A percentile compares a stretch with the other conserved stretches of the same genome.
Conservation (phyloP, 495 filamentous ascomycete genomes). For the Penicillium odoratum region DNA sequence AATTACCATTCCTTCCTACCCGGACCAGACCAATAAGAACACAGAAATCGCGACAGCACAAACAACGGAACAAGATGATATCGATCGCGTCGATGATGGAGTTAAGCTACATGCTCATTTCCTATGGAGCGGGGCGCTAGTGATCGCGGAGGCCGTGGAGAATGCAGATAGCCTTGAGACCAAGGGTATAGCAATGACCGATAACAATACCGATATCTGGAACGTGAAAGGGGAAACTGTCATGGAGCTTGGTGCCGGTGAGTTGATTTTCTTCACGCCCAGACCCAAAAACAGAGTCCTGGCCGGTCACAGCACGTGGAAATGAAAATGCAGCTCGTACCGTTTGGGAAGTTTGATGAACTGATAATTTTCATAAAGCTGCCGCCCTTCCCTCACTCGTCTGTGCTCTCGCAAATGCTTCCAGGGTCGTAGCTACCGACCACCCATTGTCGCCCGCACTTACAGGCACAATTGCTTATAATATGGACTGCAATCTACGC, state of each 20-base stretch:
- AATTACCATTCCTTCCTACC: constrained; percentile 46
- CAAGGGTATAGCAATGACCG: background rate
- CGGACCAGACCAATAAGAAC: constrained; percentile 22
- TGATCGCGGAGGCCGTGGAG: constrained; percentile 70
- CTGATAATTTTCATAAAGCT: constrained; percentile 43
- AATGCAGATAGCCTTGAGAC: constrained; percentile 22
- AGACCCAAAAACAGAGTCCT: background rate
- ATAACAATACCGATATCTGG: constrained; percentile 39
- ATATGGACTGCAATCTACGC: constrained; percentile 57
- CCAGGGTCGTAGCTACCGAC: constrained; percentile 67
- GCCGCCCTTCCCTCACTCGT: constrained; percentile 75
- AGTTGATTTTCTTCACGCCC: constrained; percentile 18
- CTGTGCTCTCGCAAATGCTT: constrained; percentile 61
- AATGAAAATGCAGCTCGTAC: background rate
- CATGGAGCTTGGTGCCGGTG: constrained; percentile 63
- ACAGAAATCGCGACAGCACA: constrained; percentile 22
- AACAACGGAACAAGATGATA: constrained; percentile 17
- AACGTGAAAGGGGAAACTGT: constrained; percentile 51
- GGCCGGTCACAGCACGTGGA: too few relatives aligned
- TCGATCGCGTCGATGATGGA: constrained; percentile 49
- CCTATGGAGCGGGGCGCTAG: constrained; percentile 80
- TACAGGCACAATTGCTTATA: constrained; percentile 58
- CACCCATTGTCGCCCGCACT: constrained; percentile 71
- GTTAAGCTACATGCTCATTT: constrained; percentile 76
- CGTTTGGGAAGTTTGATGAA: background rate